Evolutionary conservation across 1,284 basidiomycete species (phyloP), one percentile per base, ranked within the genome.

Genomic region (Bondarzewia mesenterica): DNA sequence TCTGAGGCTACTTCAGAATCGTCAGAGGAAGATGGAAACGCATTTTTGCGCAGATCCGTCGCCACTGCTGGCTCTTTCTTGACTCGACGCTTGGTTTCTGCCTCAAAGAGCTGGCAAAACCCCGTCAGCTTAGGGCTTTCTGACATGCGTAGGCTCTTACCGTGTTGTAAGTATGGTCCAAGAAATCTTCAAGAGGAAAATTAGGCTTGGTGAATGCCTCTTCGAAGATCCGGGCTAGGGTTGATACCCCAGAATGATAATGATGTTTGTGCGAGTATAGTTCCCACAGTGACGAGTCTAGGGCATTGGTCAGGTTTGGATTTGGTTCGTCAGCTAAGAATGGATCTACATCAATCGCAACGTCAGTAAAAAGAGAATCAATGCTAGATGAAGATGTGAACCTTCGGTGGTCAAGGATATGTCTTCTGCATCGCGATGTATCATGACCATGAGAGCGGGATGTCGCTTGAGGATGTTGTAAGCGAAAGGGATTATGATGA

Each of bases 391-490:
- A 6, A 40, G 42, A n/a, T n/a, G n/a, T 25, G 5, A 27, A 71
- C 73, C 76, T 44, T 62, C 61, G 10, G 68, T 68, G 15, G 60
- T 55, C 41, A 72, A 69, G n/a, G 70, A 68, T 5, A 15, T 16
- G 16, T 62, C 59, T 39, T 80, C 74, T 7, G 65, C 70, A 40
- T 65, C 56, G 32, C 82, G 77, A 64, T 99, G 96, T 37, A 99
- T 90, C 85, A 99, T 89, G 36, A 70, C 70, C 91, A 98, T 95
- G 55, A 94, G 79, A 0, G 85, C 80, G 7, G 93, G 93, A 66
- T 99, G 95, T 12, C 79, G 74, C 65, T 96, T 97, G 60, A 99
- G 80, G 48, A 95, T 72, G 65, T 99, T 99, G 72, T 98, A 99
- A 7, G 86, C 83, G 66, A 99, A 92, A 0, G 96, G 93, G 26